Conservation (phyloP, 208 protist species). For the Wallacemonas sp. region DNA sequence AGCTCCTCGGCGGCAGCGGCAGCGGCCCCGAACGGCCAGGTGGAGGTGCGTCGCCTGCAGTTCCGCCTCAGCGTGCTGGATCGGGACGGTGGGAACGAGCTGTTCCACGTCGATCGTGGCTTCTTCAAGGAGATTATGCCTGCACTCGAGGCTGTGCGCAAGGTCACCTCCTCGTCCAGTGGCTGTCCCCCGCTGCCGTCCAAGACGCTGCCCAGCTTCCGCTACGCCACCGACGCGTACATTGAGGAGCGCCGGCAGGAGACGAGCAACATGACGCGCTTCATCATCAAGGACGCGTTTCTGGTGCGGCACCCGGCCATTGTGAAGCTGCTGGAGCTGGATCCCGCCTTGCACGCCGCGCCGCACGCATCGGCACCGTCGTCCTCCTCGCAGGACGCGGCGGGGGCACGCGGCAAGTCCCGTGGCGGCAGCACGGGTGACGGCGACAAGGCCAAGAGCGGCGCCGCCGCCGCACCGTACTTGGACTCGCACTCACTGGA, state of each 20-base stretch:
- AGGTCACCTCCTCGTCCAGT: slow-evolving; percentile 8
- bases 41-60: slow-evolving; percentile 37
- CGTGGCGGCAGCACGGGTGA: not conserved
- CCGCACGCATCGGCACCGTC: not conserved
- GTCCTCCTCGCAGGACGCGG: not conserved
- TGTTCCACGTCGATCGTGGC: slow-evolving; percentile 19
- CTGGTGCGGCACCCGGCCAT: slow-evolving; percentile 51
- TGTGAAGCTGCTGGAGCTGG: slow-evolving; percentile 36
- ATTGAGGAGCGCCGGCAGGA: slow-evolving; percentile 50
- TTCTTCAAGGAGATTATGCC: slow-evolving; percentile 48
- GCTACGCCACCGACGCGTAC: slow-evolving; percentile 57
- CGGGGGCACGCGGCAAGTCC: not conserved
- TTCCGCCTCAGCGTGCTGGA: slow-evolving; percentile 22
- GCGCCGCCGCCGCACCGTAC: not conserved
- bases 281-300: slow-evolving; percentile 37
- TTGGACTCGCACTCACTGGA: slow-evolving; percentile 32
- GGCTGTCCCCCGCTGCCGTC: slow-evolving; percentile 30
- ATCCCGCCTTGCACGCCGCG: slow-evolving; percentile 16
- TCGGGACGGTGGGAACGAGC: slow-evolving; percentile 3
- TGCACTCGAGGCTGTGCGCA: slow-evolving; percentile 32
- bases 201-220: slow-evolving; percentile 41
- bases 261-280: slow-evolving; percentile 37
- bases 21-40: not conserved
- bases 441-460: not conserved
- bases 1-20: not conserved